These are phyloP conservation scores for Coniophora puteana DNA, from an alignment of 1,284 basidiomycete genomes.

Conservation along the genomic window DNA sequence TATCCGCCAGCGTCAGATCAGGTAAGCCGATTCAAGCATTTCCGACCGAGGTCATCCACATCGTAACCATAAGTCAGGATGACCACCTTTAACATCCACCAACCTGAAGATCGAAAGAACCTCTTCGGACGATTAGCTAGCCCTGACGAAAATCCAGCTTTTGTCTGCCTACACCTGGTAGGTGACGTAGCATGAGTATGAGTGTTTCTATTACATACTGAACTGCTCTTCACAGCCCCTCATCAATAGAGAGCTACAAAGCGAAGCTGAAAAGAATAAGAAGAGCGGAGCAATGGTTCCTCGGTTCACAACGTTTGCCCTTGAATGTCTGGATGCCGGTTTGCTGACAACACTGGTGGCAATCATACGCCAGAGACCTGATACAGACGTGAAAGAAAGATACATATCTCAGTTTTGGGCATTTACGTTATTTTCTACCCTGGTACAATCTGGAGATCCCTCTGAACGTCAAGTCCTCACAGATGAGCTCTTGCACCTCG, in stretches of 20 bases:
- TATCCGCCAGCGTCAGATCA: no score
- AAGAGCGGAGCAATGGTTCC: neutral
- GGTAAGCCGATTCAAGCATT: no score
- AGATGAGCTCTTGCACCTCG: constrained; percentile 16
- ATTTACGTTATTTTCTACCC: constrained; percentile 12
- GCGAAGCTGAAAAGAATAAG: constrained; percentile 6
- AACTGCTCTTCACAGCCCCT: neutral
- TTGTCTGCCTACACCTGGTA: no score
- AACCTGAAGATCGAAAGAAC: constrained; percentile 8
- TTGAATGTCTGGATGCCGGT: constrained; percentile 18
- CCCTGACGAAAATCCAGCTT: constrained; percentile 13
- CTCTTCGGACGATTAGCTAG: constrained; percentile 18
- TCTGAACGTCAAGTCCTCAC: constrained; percentile 17
- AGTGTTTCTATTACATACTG: constrained; percentile 12
- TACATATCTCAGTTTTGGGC: constrained; percentile 19
- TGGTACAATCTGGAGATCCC: constrained; percentile 16
- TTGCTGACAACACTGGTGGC: constrained; percentile 21
- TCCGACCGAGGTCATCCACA: no score
- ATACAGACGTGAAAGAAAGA: constrained; percentile 9
- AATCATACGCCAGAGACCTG: no score
- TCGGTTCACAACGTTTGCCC: constrained; percentile 15
- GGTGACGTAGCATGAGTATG: no score
- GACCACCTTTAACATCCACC: no score
- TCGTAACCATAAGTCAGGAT: no score
- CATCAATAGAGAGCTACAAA: neutral